Percentiles rank a stretch among this genome's conserved stretches.
Conservation (phyloP, 257 asterid species). For the Jacaranda copaia region DNA sequence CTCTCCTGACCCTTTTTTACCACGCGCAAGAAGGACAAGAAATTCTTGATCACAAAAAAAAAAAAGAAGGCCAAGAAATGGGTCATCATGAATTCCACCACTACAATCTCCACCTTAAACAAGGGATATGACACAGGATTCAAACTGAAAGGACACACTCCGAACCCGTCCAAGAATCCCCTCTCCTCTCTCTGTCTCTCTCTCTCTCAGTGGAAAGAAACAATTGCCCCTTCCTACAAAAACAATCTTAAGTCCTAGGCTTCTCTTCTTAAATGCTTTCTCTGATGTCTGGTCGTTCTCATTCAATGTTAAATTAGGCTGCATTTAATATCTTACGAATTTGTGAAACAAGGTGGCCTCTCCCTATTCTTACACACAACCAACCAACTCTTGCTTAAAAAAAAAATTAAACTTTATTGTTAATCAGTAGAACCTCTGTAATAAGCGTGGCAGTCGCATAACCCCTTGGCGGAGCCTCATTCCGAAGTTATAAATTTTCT, state of each 20-base stretch:
- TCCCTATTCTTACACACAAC: background rate
- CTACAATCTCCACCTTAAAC: slow-evolving; percentile 39
- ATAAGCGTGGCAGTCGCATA: slow-evolving; percentile 22
- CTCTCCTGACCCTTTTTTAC: slow-evolving; percentile 31
- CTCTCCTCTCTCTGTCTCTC: slow-evolving; percentile 6
- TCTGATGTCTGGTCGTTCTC: slow-evolving; percentile 46
- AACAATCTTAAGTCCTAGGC: slow-evolving; percentile 40
- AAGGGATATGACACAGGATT: slow-evolving; percentile 24
- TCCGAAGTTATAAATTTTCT: background rate
- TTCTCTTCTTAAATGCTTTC: slow-evolving; percentile 54
- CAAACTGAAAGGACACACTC: slow-evolving; percentile 29
- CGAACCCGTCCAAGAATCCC: background rate
- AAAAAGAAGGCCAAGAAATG: slow-evolving; percentile 29
- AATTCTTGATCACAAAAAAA: slow-evolving; percentile 1
- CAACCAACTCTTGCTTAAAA: slow-evolving; percentile 1
- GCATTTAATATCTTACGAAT: slow-evolving; percentile 42
- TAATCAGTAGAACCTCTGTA: slow-evolving; percentile 18
- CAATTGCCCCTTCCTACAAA: slow-evolving; percentile 41
- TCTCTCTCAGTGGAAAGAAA: slow-evolving; percentile 43
- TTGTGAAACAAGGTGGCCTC: slow-evolving; percentile 30
- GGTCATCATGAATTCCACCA: slow-evolving; percentile 53
- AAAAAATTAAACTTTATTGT: background rate
- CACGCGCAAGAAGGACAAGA: slow-evolving; percentile 18
- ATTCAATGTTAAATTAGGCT: slow-evolving; percentile 41
- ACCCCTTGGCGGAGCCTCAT: background rate